A percentile compares a stretch with the other conserved stretches of the same genome.
Evolutionary conservation across 2,329 filamentous ascomycete genomes (phyloP).

Genomic region (Fusarium sp.): DNA sequence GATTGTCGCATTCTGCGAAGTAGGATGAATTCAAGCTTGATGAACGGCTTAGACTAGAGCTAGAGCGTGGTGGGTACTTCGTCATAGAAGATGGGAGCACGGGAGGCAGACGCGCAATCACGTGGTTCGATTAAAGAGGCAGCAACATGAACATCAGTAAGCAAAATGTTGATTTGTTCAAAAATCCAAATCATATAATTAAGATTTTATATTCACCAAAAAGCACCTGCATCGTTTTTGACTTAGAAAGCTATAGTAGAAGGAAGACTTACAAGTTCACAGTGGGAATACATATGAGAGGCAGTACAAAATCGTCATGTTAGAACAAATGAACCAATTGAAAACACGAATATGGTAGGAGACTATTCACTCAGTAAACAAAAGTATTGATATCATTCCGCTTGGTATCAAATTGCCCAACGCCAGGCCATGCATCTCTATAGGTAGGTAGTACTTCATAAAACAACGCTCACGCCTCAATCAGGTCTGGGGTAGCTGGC

Average conservation of each 20-base stretch:
- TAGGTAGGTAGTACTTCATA: slow-evolving; percentile 1
- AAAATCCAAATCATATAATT: too few species aligned
- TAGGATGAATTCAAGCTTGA: background rate
- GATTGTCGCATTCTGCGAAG: slow-evolving; percentile 23
- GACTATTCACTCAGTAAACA: background rate
- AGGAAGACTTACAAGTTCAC: too few species aligned
- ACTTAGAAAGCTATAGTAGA: too few species aligned
- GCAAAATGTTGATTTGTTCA: background rate
- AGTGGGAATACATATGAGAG: too few species aligned
- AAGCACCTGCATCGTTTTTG: background rate
- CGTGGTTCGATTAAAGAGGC: slow-evolving; percentile 1
- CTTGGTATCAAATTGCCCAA: slow-evolving; percentile 18
- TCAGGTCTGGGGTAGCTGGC: slow-evolving; percentile 74
- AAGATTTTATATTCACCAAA: background rate
- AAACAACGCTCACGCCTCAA: slow-evolving; percentile 54
- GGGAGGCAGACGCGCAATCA: slow-evolving; percentile 9
- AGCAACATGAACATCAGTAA: background rate
- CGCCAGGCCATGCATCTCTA: slow-evolving; percentile 32
- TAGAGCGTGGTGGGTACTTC: slow-evolving; percentile 11
- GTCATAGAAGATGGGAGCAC: slow-evolving; percentile 19
- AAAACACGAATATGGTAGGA: background rate
- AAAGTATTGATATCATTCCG: background rate
- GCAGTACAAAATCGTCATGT: too few species aligned
- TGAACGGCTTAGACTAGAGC: background rate
- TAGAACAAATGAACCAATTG: background rate